A percentile compares a stretch with the other conserved stretches of the same genome.
These are phyloP conservation scores for Calocybe indica DNA, from an alignment of 768 basidiomycete species.

Conservation along the genomic window DNA sequence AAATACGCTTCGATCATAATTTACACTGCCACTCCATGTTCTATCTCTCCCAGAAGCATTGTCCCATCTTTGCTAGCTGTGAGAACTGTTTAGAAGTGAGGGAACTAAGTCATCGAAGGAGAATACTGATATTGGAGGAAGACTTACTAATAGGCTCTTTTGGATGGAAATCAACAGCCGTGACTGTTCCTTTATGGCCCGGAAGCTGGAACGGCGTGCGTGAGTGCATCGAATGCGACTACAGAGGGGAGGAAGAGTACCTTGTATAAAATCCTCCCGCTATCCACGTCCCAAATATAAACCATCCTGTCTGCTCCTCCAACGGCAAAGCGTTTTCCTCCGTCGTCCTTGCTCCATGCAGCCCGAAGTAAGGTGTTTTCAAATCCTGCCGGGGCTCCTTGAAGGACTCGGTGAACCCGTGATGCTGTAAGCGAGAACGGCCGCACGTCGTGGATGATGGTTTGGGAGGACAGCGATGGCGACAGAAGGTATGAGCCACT, in stretches of 20 bases:
- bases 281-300: slow-evolving; percentile 84
- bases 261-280: slow-evolving; percentile 33
- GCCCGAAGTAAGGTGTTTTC: slow-evolving; percentile 81
- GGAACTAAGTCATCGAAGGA: not conserved
- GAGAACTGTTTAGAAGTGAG: too few species aligned
- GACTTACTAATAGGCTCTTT: slow-evolving; percentile 89
- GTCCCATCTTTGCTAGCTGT: slow-evolving; percentile 92
- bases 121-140: not conserved
- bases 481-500: slow-evolving; percentile 84
- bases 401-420: slow-evolving; percentile 71
- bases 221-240: slow-evolving; percentile 20
- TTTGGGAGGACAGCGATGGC: slow-evolving; percentile 84
- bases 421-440: slow-evolving; percentile 87
- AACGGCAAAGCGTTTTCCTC: slow-evolving; percentile 75
- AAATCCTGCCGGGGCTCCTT: slow-evolving; percentile 91
- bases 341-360: slow-evolving; percentile 86
- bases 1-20: too few species aligned
- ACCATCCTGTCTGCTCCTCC: slow-evolving; percentile 89
- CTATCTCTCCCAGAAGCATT: slow-evolving; percentile 88
- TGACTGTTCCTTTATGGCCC: slow-evolving; percentile 95
- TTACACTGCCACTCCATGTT: slow-evolving; percentile 49
- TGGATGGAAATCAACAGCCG: slow-evolving; percentile 93
- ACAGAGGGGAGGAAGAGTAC: slow-evolving; percentile 28
- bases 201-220: slow-evolving; percentile 51
- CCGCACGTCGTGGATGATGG: slow-evolving; percentile 86